Conservation (phyloP, 371 early-diverging fungal genomes). For the Chytridium lagenaria region DNA sequence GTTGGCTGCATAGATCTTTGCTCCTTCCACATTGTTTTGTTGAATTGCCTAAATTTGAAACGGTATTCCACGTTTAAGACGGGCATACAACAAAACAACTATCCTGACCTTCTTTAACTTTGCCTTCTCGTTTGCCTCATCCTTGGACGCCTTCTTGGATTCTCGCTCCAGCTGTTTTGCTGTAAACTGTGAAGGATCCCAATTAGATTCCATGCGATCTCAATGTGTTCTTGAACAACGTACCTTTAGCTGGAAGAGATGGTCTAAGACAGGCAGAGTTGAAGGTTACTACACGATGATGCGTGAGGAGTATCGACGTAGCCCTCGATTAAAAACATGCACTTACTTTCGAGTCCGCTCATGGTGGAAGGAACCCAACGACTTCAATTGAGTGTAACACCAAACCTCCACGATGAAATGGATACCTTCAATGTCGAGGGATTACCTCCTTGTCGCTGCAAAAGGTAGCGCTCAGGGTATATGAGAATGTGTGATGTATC, state of each 20-base stretch:
- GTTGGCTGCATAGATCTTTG: constrained; percentile 92
- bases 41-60: constrained; percentile 94
- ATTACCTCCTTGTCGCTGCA: too few species aligned
- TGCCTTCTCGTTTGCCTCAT: constrained; percentile 78
- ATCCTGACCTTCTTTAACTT: constrained; percentile 84
- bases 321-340: background rate
- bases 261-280: constrained; percentile 39
- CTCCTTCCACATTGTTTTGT: constrained; percentile 91
- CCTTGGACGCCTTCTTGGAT: constrained; percentile 84
- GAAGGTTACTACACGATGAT: too few species aligned
- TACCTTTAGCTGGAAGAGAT: constrained; percentile 77
- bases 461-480: too few species aligned
- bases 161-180: constrained; percentile 88
- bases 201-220: background rate
- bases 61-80: background rate
- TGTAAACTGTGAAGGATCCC: constrained; percentile 82
- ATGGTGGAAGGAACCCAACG: too few species aligned
- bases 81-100: background rate
- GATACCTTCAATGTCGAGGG: too few species aligned
- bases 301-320: too few species aligned
- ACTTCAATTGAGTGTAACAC: too few species aligned
- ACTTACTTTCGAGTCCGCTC: constrained; percentile 11
- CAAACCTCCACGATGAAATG: too few species aligned
- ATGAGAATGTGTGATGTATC: too few species aligned
- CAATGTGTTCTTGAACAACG: background rate